Percentiles rank a stretch among this genome's conserved stretches.
Evolutionary conservation across 768 basidiomycete genomes (phyloP).

Genomic region (Boletus eberwhitei): DNA sequence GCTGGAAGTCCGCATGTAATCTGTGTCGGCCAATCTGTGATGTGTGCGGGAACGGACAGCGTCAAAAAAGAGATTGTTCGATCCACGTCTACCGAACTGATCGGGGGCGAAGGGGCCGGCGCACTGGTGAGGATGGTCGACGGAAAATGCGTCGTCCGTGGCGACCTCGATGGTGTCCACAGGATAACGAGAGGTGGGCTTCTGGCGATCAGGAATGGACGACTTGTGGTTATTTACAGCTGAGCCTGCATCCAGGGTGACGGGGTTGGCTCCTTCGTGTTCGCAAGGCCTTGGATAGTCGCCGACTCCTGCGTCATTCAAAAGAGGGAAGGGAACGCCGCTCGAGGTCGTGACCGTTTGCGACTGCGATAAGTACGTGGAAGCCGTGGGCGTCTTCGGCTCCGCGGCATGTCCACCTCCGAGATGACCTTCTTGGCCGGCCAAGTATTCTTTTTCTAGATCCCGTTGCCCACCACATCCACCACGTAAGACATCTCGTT

Average conservation of each 20-base stretch:
- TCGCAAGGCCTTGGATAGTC: slow-evolving; percentile 22
- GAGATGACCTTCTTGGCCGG: slow-evolving; percentile 27
- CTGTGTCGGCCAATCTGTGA: slow-evolving; percentile 24
- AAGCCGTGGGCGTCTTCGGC: slow-evolving; percentile 36
- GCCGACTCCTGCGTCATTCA: slow-evolving; percentile 21
- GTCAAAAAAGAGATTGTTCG: slow-evolving; percentile 40
- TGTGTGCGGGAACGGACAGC: slow-evolving; percentile 28
- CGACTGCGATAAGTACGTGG: slow-evolving; percentile 34
- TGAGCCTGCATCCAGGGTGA: slow-evolving; percentile 8
- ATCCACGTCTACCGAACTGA: slow-evolving; percentile 32
- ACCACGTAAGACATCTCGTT: slow-evolving; percentile 30
- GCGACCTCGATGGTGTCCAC: slow-evolving; percentile 13
- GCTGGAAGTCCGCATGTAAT: slow-evolving; percentile 16
- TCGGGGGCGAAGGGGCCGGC: slow-evolving; percentile 10
- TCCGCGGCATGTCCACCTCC: slow-evolving; percentile 33
- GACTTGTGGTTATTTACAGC: slow-evolving; percentile 6
- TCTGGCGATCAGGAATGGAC: slow-evolving; percentile 20
- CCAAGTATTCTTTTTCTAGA: slow-evolving; percentile 28
- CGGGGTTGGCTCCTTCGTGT: slow-evolving; percentile 16
- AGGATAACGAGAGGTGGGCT: slow-evolving; percentile 14
- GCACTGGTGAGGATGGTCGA: slow-evolving; percentile 16
- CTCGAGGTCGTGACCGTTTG: slow-evolving; percentile 24
- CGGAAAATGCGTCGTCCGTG: slow-evolving; percentile 10
- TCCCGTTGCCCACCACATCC: slow-evolving; percentile 20
- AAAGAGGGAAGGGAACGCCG: slow-evolving; percentile 22